A percentile compares a stretch with the other conserved stretches of the same genome.
These are phyloP conservation scores for Podospora comata DNA, from an alignment of 495 filamentous ascomycete species.

Conservation along the genomic window DNA sequence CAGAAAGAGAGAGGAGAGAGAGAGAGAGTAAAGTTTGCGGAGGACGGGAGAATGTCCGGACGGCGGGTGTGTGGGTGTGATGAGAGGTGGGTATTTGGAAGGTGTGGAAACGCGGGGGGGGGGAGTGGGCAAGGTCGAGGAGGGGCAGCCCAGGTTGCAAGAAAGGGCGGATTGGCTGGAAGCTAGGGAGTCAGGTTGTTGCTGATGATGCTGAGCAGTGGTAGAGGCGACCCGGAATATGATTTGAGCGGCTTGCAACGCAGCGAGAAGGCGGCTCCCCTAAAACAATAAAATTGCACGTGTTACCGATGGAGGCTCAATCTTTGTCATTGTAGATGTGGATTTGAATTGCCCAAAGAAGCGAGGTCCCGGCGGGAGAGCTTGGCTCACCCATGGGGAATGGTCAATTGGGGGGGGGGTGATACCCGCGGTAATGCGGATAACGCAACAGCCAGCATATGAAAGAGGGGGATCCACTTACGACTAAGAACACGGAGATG, in stretches of 20 bases:
- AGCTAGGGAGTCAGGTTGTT: not conserved
- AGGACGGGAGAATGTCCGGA: not conserved
- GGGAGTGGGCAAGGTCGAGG: constrained; percentile 3
- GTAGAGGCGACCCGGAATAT: not conserved
- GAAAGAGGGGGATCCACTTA: constrained; percentile 1
- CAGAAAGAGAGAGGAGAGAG: constrained; percentile 22
- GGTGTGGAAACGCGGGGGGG: constrained; percentile 12
- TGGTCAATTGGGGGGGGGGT: not conserved
- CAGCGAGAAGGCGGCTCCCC: constrained; percentile 1
- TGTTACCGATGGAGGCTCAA: constrained; percentile 32
- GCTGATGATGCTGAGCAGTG: not conserved
- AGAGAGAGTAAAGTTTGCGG: constrained; percentile 17
- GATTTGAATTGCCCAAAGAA: constrained; percentile 14
- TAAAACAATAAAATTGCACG: constrained; percentile 33
- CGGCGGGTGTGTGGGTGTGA: not conserved
- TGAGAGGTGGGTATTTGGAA: constrained; percentile 8
- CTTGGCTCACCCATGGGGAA: not conserved
- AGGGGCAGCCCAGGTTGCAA: not conserved
- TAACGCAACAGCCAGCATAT: not conserved
- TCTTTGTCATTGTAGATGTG: constrained; percentile 15
- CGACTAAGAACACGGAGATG: not conserved
- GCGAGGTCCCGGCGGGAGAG: constrained; percentile 5
- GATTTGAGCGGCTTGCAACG: not conserved
- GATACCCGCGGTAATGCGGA: constrained; percentile 23
- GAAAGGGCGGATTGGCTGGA: not conserved